Base-by-base conservation (phyloP, 495 filamentous ascomycete species). In the Penicillium coprophilum region DNA sequence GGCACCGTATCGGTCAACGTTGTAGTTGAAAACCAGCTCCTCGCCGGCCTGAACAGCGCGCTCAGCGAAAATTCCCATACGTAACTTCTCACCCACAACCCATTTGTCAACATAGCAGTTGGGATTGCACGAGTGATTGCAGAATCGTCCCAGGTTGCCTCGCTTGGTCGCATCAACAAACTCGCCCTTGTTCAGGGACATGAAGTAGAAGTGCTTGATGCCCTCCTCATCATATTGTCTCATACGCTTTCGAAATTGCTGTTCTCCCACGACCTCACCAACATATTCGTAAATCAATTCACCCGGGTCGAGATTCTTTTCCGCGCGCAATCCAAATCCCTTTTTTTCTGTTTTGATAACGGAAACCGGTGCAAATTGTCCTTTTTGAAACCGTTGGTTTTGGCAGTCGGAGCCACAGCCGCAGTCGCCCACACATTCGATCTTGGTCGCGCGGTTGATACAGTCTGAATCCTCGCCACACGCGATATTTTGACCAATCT, bases 91-190 rank as follows among this genome's bases (percentile, higher is more conserved):
- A n/a, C 92, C 92, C 34, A 97, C 92, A 46, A 99, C 91, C 94
- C 94, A 99, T 71, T 99, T 99, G 77, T 99, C 94, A 59, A 97
- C 93, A 73, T 94, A 97, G 74, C 93, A 97, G 64, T 99, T 99
- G 1, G 94, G 94, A 67, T 94, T 96, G 81, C 94, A 99, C 21
- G 95, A 97, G 62, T 99, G 94, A 69, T 99, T 99, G 80, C 95
- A 97, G 67, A 99, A 99, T 20, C 94, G 85, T 36, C 92, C 94
- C 13, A 99, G 82, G 66, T 97, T 96, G 36, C 94, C 94, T 67
- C 89, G 95, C 67, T 95, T 97, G 28, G 94, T 99, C 11, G 94
- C 94, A 72, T 99, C 94, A 55, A 99, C 90, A 62, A 97, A 99
- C 74, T 97, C 93, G 61, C 85, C 89, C 72, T 95, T 95, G 67